Evolutionary conservation across 129 eudicot genomes (phyloP).

Genomic region (Flaveria sonorensis): DNA sequence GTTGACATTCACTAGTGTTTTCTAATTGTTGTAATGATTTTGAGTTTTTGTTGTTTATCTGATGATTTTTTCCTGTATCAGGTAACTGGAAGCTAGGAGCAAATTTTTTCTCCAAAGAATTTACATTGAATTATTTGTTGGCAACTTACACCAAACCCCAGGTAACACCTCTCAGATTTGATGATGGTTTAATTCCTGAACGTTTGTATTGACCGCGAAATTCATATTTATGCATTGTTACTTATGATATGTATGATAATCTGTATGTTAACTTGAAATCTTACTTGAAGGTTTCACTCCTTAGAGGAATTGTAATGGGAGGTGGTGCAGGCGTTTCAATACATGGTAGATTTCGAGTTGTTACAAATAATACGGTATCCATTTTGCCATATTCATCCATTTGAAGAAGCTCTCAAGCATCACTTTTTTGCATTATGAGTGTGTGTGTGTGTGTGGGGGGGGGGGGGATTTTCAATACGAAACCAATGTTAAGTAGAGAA

Average conservation of each 20-base stretch:
- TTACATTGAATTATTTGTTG: conserved; percentile 67
- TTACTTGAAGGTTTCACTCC: conserved; percentile 68
- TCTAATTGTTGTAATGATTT: not conserved
- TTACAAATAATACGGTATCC: conserved; percentile 90
- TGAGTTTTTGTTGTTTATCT: conserved; percentile 14
- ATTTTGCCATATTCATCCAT: conserved; percentile 18
- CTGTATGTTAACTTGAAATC: conserved; percentile 24
- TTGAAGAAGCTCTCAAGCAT: conserved; percentile 10
- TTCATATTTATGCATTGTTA: conserved; percentile 4
- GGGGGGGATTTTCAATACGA: too few species aligned
- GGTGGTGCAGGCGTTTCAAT: conserved; percentile 95
- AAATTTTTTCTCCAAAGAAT: conserved; percentile 64
- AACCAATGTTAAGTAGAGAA: too few species aligned
- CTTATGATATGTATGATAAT: conserved; percentile 12
- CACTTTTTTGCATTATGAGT: not conserved
- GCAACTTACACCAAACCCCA: conserved; percentile 88
- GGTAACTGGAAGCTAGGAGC: conserved; percentile 81
- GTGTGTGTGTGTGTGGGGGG: not conserved
- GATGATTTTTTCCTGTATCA: conserved; percentile 32
- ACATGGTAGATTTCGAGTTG: conserved; percentile 96
- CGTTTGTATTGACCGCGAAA: not conserved
- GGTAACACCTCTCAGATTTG: conserved; percentile 37
- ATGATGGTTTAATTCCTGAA: not conserved
- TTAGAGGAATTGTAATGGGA: conserved; percentile 93
- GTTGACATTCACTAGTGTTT: not conserved